These are phyloP conservation scores for Actinidia arguta DNA, from an alignment of 179 eudicot genomes.

Conservation along the genomic window DNA sequence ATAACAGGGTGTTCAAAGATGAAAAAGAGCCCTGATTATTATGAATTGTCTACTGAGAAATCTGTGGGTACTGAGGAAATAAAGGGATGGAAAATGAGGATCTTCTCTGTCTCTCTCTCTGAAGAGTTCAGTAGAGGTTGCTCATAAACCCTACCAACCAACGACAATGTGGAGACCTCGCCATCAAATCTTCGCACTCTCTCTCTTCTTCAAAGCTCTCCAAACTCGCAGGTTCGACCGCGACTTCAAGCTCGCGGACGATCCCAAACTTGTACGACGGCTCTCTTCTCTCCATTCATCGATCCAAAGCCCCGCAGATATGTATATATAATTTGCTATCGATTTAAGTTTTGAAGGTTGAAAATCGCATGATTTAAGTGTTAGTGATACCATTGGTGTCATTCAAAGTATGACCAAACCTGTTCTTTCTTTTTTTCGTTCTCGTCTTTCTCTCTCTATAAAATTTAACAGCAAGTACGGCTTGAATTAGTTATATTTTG, in stretches of 20 bases:
- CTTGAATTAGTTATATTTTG: not conserved
- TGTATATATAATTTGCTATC: not conserved
- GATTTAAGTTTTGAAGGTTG: not conserved
- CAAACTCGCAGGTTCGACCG: constrained; percentile 68
- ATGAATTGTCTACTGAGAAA: no score
- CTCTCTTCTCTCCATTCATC: constrained; percentile 60
- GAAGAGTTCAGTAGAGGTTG: no score
- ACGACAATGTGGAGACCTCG: constrained; percentile 64
- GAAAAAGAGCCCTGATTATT: no score
- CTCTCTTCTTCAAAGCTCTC: constrained; percentile 69
- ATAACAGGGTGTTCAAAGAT: no score
- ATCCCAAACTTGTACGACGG: constrained; percentile 75
- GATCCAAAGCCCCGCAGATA: constrained; percentile 42
- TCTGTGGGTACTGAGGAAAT: no score
- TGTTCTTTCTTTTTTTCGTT: no score
- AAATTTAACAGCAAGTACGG: not conserved
- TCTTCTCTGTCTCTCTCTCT: no score
- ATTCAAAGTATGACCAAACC: no score
- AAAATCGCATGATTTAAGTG: no score
- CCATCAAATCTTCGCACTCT: constrained; percentile 77
- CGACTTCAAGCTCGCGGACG: constrained; percentile 83
- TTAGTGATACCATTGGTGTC: no score
- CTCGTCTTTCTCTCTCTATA: not conserved
- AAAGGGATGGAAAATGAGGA: no score
- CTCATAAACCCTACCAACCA: constrained; percentile 50